Evolutionary conservation across 768 basidiomycete species (phyloP).

Genomic region (Pulveroboletus sp.): DNA sequence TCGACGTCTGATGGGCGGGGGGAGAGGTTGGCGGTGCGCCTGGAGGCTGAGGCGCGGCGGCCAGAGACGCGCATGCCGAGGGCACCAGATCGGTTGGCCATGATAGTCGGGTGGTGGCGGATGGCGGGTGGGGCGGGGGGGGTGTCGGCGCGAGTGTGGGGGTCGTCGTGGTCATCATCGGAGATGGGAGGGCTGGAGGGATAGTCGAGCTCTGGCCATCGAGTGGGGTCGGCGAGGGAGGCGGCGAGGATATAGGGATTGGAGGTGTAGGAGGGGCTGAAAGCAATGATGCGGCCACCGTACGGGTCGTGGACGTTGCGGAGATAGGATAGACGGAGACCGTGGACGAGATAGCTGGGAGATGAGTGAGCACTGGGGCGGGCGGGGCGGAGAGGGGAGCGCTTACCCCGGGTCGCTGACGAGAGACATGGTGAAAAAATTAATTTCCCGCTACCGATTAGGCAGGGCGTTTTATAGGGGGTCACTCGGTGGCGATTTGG

Average conservation of each 20-base stretch:
- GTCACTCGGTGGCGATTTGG: no score
- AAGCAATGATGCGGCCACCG: constrained; percentile 72
- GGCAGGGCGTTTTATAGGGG: no score
- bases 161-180: constrained; percentile 55
- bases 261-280: constrained; percentile 69
- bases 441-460: no score
- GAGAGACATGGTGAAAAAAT: constrained; percentile 58
- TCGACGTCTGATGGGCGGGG: constrained; percentile 8
- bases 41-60: constrained; percentile 51
- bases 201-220: constrained; percentile 81
- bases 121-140: constrained; percentile 33
- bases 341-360: constrained; percentile 72
- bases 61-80: constrained; percentile 76
- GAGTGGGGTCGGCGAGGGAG: constrained; percentile 69
- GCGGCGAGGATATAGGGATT: constrained; percentile 84
- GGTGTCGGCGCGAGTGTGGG: no score
- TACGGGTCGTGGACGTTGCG: constrained; percentile 86
- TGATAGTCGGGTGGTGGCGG: constrained; percentile 86
- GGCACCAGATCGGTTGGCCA: constrained; percentile 67
- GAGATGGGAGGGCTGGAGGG: constrained; percentile 70
- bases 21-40: constrained; percentile 32
- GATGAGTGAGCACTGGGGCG: background rate
- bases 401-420: constrained; percentile 61
- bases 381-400: background rate
- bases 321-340: constrained; percentile 80